These are phyloP conservation scores for Ogataea dorogensis DNA, from an alignment of 805 yeast species.

Conservation along the genomic window DNA sequence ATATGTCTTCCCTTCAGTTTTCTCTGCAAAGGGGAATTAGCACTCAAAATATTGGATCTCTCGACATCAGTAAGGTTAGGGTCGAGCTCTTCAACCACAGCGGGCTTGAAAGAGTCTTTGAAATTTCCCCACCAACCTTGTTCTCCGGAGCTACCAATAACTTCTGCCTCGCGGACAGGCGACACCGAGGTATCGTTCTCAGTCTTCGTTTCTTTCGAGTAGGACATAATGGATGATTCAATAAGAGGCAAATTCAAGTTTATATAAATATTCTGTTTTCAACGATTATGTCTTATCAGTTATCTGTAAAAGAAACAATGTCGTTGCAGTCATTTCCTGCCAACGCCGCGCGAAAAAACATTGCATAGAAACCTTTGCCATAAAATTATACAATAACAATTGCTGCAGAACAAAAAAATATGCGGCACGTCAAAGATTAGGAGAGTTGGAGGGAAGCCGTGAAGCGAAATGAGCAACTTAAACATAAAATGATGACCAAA, in stretches of 20 bases:
- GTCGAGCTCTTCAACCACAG: constrained; percentile 39
- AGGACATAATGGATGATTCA: constrained; percentile 12
- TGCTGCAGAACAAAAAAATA: not conserved
- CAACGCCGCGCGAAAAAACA: too few relatives aligned
- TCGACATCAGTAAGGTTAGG: constrained; percentile 44
- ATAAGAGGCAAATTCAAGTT: not conserved
- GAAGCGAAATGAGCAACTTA: too few relatives aligned
- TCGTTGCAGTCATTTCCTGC: too few relatives aligned
- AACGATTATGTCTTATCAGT: not conserved
- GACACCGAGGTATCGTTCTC: constrained; percentile 27
- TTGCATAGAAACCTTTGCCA: too few relatives aligned
- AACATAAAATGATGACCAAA: too few relatives aligned
- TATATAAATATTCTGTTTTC: not conserved
- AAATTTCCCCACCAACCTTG: constrained; percentile 24
- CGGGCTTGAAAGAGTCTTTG: constrained; percentile 33
- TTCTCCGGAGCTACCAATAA: constrained; percentile 1
- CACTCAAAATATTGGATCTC: constrained; percentile 45
- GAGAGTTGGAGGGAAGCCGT: not conserved
- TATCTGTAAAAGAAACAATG: constrained; percentile 1
- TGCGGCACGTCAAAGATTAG: not conserved
- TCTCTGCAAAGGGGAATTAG: constrained; percentile 50
- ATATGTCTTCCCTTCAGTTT: constrained; percentile 62
- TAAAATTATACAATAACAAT: not conserved
- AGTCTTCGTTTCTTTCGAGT: constrained; percentile 21
- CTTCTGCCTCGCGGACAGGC: constrained; percentile 19